A percentile compares a stretch with the other conserved stretches of the same genome.
These are phyloP conservation scores for Trichosanthes cucumerina DNA, from an alignment of 306 rosid genomes.

Conservation along the genomic window DNA sequence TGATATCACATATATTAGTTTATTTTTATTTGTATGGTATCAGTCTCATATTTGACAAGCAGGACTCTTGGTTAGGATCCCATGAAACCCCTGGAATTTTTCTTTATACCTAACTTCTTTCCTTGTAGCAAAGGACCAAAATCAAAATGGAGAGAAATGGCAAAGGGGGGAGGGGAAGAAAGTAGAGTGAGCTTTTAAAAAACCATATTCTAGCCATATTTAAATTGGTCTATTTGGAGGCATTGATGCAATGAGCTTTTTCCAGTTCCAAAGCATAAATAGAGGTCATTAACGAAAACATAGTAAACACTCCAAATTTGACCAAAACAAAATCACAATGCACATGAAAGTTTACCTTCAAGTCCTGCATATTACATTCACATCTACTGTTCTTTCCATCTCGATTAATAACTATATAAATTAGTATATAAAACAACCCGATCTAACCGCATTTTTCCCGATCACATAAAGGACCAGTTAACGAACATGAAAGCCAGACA, in stretches of 20 bases:
- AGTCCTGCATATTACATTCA: not conserved
- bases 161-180: too few species aligned
- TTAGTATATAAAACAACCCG: not conserved
- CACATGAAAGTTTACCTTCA: not conserved
- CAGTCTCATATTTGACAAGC: too few species aligned
- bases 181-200: too few species aligned
- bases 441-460: not conserved
- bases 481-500: constrained; percentile 84
- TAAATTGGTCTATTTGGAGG: not conserved
- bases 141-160: too few species aligned
- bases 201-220: not conserved
- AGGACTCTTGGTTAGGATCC: too few species aligned
- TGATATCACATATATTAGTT: too few species aligned
- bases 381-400: not conserved
- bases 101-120: too few species aligned
- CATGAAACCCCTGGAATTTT: too few species aligned
- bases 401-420: not conserved
- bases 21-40: too few species aligned
- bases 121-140: too few species aligned
- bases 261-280: not conserved
- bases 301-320: not conserved
- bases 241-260: not conserved
- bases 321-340: not conserved
- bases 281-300: not conserved
- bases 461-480: constrained; percentile 88